Evolutionary conservation across 1,139 yeast species (phyloP).

Genomic region (Geotrichum fermentans): DNA sequence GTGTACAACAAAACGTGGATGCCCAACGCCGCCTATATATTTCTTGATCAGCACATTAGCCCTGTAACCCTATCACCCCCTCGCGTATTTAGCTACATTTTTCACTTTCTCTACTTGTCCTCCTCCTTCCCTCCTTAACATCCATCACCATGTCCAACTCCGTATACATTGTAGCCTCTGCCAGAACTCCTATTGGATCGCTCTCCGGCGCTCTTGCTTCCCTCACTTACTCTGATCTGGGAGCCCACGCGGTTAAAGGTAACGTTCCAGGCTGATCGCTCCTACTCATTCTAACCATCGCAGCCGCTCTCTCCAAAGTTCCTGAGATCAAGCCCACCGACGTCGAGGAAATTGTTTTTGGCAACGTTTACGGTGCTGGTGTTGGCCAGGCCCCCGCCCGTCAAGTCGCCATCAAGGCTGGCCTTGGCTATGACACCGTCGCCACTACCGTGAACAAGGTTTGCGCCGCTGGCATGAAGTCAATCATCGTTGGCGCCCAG

Average conservation of each 20-base stretch:
- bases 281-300: not conserved
- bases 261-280: not conserved
- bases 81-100: too few species aligned
- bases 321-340: constrained; percentile 69
- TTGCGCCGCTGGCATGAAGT: constrained; percentile 94
- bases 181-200: constrained; percentile 95
- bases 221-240: constrained; percentile 75
- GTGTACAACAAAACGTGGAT: too few species aligned
- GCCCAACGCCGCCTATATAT: too few species aligned
- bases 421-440: constrained; percentile 68
- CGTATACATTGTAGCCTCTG: constrained; percentile 84
- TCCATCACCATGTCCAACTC: constrained; percentile 28
- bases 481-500: constrained; percentile 86
- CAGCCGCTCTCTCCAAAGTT: constrained; percentile 73
- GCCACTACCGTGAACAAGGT: constrained; percentile 94
- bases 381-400: constrained; percentile 98
- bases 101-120: too few species aligned
- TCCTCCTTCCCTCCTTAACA: not conserved
- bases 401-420: constrained; percentile 91
- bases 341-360: constrained; percentile 88
- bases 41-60: too few species aligned
- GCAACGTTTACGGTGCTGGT: constrained; percentile 89
- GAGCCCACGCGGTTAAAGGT: constrained; percentile 77
- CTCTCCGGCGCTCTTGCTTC: constrained; percentile 81
- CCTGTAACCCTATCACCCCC: too few species aligned